A percentile compares a stretch with the other conserved stretches of the same genome.
Evolutionary conservation across 176 grass and related monocot species (phyloP).

Genomic region (Carex myosuroides): DNA sequence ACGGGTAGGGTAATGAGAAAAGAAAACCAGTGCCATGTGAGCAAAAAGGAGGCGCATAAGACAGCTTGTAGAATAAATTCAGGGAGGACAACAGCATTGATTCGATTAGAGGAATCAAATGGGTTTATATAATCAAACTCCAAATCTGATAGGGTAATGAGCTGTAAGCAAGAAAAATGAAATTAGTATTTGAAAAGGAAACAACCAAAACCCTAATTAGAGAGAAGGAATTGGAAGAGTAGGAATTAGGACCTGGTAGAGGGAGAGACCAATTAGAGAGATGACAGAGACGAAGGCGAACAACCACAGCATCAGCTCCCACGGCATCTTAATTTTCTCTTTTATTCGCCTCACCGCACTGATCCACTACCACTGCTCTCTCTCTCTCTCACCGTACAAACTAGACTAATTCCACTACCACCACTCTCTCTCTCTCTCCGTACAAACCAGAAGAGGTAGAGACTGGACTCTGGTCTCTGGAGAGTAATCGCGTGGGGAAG

Average conservation of each 20-base stretch:
- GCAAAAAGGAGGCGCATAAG: slow-evolving; percentile 57
- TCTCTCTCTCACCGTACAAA: neutral
- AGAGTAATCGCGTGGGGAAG: neutral
- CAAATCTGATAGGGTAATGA: slow-evolving; percentile 85
- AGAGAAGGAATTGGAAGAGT: neutral
- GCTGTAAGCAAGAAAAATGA: slow-evolving; percentile 24
- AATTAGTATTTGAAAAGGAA: too few relatives aligned
- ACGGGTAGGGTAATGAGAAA: slow-evolving; percentile 74
- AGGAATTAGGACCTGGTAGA: slow-evolving; percentile 41
- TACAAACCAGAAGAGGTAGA: too few relatives aligned
- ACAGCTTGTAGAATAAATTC: slow-evolving; percentile 64
- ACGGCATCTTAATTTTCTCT: slow-evolving; percentile 32
- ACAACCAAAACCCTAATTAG: neutral
- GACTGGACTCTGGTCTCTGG: too few relatives aligned
- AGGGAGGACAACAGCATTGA: slow-evolving; percentile 70
- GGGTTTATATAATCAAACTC: slow-evolving; percentile 97
- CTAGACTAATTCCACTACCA: neutral
- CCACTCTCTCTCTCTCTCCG: neutral
- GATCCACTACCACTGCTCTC: neutral
- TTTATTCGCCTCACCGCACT: neutral
- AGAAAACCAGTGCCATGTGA: slow-evolving; percentile 77
- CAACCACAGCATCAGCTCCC: slow-evolving; percentile 76
- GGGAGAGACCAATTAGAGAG: slow-evolving; percentile 57
- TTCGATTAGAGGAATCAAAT: slow-evolving; percentile 75
- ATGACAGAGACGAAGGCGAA: slow-evolving; percentile 68